These are phyloP conservation scores for Glebionis coronaria DNA, from an alignment of 129 eudicot genomes.

Conservation along the genomic window DNA sequence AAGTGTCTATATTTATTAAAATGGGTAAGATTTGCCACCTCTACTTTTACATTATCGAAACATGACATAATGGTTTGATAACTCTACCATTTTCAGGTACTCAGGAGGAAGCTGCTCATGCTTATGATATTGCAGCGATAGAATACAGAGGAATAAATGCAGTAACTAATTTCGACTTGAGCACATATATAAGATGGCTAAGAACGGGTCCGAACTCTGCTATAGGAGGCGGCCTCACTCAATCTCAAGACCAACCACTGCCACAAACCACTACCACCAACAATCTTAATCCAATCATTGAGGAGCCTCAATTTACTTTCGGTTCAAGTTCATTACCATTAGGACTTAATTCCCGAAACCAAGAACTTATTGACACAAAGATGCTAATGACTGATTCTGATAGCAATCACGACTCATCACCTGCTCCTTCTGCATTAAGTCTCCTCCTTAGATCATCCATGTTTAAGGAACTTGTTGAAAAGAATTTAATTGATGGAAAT, in stretches of 20 bases:
- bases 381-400: slow-evolving; percentile 38
- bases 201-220: slow-evolving; percentile 41
- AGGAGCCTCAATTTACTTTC: slow-evolving; percentile 37
- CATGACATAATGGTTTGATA: background rate
- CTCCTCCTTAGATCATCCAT: slow-evolving; percentile 67
- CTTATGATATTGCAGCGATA: slow-evolving; percentile 77
- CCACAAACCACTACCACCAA: slow-evolving; percentile 20
- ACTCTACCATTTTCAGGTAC: slow-evolving; percentile 45
- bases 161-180: slow-evolving; percentile 74
- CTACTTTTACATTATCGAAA: slow-evolving; percentile 6
- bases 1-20: no score
- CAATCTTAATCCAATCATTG: slow-evolving; percentile 20
- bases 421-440: slow-evolving; percentile 64
- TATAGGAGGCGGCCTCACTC: slow-evolving; percentile 18
- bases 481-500: slow-evolving; percentile 35
- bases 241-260: slow-evolving; percentile 34
- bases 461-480: slow-evolving; percentile 63
- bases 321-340: slow-evolving; percentile 26
- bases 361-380: slow-evolving; percentile 44
- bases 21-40: no score
- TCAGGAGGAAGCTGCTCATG: slow-evolving; percentile 83
- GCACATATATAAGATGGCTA: slow-evolving; percentile 71
- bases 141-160: slow-evolving; percentile 73
- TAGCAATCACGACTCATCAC: slow-evolving; percentile 23
- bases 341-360: slow-evolving; percentile 32